phyloP scores from a whole-genome alignment of 2,329 filamentous ascomycete species.

The Trichoderma hamatum region DNA sequence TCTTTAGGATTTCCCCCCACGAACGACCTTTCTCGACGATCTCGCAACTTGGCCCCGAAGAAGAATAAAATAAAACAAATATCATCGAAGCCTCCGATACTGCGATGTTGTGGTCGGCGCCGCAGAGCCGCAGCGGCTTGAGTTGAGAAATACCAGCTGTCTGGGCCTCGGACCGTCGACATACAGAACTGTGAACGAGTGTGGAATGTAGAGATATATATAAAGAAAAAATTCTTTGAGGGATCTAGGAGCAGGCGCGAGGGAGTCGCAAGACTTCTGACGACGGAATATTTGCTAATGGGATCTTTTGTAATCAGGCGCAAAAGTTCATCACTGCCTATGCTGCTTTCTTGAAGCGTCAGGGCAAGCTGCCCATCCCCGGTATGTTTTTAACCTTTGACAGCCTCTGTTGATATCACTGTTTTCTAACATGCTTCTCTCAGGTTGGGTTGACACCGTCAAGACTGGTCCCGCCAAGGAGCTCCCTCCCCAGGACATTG shows the following conservation, averaged over 20 bases:
- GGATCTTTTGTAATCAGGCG: constrained; percentile 60
- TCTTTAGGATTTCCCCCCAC: constrained; percentile 6
- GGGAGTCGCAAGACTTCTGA: constrained; percentile 73
- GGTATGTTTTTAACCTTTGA: constrained; percentile 58
- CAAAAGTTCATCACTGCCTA: constrained; percentile 89
- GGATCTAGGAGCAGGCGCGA: constrained; percentile 66
- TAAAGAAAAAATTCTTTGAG: constrained; percentile 25
- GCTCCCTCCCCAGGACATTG: constrained; percentile 95
- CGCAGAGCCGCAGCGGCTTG: constrained; percentile 12
- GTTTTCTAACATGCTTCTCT: not conserved
- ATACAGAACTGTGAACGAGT: constrained; percentile 13
- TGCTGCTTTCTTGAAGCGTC: constrained; percentile 87
- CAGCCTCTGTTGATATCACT: not conserved
- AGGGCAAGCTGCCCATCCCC: constrained; percentile 89
- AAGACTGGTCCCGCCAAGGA: constrained; percentile 97
- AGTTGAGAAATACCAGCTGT: constrained; percentile 11
- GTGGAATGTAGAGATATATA: constrained; percentile 28
- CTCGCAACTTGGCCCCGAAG: constrained; percentile 30
- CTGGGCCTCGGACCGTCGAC: not conserved
- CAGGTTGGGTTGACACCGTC: constrained; percentile 99
- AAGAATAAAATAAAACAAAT: constrained; percentile 8
- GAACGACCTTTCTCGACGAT: constrained; percentile 30
- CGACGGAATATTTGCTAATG: constrained; percentile 74
- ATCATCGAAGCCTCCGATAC: constrained; percentile 26
- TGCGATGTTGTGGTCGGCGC: constrained; percentile 16